phyloP scores from a whole-genome alignment of 2,329 filamentous ascomycete species.

The Pseudocercospora musae region DNA sequence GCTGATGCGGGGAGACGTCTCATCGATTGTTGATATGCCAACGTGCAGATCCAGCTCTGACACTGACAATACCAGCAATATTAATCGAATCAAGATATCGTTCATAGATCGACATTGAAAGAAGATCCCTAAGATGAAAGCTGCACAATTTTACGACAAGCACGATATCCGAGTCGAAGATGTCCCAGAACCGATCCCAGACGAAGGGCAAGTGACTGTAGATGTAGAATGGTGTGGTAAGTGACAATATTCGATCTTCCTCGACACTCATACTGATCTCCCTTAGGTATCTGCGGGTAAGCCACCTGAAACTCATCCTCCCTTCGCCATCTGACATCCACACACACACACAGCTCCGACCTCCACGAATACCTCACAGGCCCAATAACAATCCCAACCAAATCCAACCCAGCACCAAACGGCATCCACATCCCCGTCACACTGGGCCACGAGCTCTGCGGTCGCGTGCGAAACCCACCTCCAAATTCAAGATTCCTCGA shows the following conservation, averaged over 20 bases:
- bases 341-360: constrained; percentile 16
- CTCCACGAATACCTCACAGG: constrained; percentile 23
- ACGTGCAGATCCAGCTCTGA: neutral
- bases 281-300: constrained; percentile 23
- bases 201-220: constrained; percentile 22
- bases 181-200: constrained; percentile 23
- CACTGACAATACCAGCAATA: neutral
- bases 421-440: constrained; percentile 13
- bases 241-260: neutral
- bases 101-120: neutral
- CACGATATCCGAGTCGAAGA: constrained; percentile 28
- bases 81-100: too few relatives aligned
- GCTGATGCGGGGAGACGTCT: neutral
- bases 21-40: neutral
- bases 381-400: constrained; percentile 11
- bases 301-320: neutral
- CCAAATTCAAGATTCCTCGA: constrained; percentile 13
- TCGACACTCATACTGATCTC: neutral
- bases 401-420: constrained; percentile 6
- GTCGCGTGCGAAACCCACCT: constrained; percentile 18
- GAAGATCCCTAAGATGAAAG: constrained; percentile 22
- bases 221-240: constrained; percentile 27
- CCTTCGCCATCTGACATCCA: neutral
- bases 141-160: constrained; percentile 27
- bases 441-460: constrained; percentile 27